phyloP scores from a whole-genome alignment of 2,329 filamentous ascomycete genomes.

The Coleophoma cylindrospora region DNA sequence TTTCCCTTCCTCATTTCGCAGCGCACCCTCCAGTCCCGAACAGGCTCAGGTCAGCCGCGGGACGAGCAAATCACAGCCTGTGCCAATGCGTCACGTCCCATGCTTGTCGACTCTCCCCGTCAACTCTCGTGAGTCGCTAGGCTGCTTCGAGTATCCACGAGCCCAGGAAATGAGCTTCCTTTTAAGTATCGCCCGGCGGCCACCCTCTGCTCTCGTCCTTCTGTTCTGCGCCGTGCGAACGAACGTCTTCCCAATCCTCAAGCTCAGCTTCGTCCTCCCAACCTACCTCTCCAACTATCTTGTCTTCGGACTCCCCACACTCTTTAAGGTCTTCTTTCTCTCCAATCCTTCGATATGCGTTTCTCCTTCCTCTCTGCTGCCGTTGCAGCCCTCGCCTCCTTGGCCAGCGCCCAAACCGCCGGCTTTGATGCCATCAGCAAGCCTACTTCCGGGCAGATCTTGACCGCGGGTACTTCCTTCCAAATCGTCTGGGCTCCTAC shows the following conservation, averaged over 20 bases:
- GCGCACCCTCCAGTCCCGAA: neutral
- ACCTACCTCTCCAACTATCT: slow-evolving; percentile 5
- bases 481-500: slow-evolving; percentile 44
- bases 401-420: slow-evolving; percentile 43
- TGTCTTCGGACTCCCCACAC: slow-evolving; percentile 23
- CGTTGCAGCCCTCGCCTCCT: slow-evolving; percentile 18
- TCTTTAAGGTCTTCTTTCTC: slow-evolving; percentile 15
- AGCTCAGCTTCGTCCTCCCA: neutral
- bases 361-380: slow-evolving; percentile 20
- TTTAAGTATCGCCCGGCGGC: neutral
- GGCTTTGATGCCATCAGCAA: slow-evolving; percentile 50
- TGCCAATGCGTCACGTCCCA: no score
- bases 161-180: neutral
- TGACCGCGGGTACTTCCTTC: slow-evolving; percentile 44
- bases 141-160: neutral
- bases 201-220: neutral
- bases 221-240: neutral
- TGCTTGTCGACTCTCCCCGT: no score
- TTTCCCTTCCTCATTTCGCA: neutral
- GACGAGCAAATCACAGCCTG: no score
- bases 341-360: slow-evolving; percentile 18
- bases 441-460: slow-evolving; percentile 36
- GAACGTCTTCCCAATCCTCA: neutral
- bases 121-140: neutral
- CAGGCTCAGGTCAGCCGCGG: no score